Evolutionary conservation across 768 basidiomycete species (phyloP), one percentile per base, ranked within the genome.

Genomic region (Tulasnella sp.): DNA sequence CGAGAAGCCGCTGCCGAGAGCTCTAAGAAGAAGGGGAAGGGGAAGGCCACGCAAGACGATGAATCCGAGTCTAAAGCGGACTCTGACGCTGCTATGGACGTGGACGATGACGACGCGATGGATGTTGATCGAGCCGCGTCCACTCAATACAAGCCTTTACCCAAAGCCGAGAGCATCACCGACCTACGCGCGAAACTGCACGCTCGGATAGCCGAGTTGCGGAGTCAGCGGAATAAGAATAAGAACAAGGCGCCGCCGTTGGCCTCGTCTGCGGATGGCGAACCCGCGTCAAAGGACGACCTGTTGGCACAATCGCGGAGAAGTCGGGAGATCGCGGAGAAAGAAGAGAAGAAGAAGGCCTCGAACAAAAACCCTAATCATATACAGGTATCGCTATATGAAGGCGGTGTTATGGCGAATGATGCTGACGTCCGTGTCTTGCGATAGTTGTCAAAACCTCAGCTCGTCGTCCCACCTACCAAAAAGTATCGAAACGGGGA

Each of bases 241-340:
- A 48, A 29, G n/a, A n/a, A n/a, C n/a, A n/a, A n/a, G n/a, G n/a
- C 19, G 46, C 19, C 19, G 34, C 34, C 34, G 34, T 15, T 7
- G 5, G 7, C 34, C 7, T 7, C 34, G 15, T 38, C 34, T 5
- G 15, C 5, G 5, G 34, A 15, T 38, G 34, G 34, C 34, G 34
- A 38, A 38, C 34, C 34, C 34, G 34, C 34, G 34, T 38, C 34
- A 38, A 82, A 79, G 67, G 92, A 97, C 67, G 89, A 83, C 62
- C 69, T 97, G 48, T 69, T 97, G 53, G 87, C 91, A 66, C 87
- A 91, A 70, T 76, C 87, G 52, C 42, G 94, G 64, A 73, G 92
- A 67, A 87, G 85, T 66, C 86, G 88, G 73, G 88, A 87, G 7
- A 85, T 78, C 68, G 92, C 92, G 71, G 86, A 88, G 72, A 87